These are phyloP conservation scores for Turritis glabra DNA, from an alignment of 345 rosid genomes.

Conservation along the genomic window DNA sequence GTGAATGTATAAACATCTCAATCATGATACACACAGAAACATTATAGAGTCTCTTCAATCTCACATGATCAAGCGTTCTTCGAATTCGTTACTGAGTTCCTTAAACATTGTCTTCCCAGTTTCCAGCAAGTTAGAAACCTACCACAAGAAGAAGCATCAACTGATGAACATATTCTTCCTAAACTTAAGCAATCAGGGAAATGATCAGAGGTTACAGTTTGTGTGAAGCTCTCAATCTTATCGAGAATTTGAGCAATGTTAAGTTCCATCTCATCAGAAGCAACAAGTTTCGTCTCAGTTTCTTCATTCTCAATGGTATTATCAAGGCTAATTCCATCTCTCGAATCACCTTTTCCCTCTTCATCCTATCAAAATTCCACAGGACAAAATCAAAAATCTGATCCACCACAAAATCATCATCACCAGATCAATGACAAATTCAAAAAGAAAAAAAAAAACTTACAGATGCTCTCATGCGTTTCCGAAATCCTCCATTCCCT, in stretches of 20 bases:
- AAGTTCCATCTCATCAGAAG: constrained; percentile 83
- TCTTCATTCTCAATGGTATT: constrained; percentile 55
- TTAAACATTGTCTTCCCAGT: constrained; percentile 76
- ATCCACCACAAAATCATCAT: constrained; percentile 21
- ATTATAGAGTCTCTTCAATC: constrained; percentile 29
- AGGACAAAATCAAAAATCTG: background rate
- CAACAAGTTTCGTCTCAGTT: constrained; percentile 48
- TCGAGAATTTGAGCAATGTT: constrained; percentile 60
- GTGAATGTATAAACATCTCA: constrained; percentile 2
- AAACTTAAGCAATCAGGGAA: background rate
- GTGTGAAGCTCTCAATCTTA: constrained; percentile 79
- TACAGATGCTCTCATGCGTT: constrained; percentile 71
- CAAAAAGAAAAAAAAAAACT: background rate
- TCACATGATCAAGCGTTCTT: constrained; percentile 70
- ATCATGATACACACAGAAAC: constrained; percentile 1
- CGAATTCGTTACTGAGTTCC: constrained; percentile 76
- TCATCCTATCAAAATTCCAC: constrained; percentile 43
- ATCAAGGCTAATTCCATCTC: constrained; percentile 41
- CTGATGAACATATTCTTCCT: background rate
- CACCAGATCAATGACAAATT: constrained; percentile 8
- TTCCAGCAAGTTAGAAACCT: constrained; percentile 83
- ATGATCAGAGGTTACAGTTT: constrained; percentile 48
- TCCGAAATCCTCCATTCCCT: constrained; percentile 45
- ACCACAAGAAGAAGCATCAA: constrained; percentile 1
- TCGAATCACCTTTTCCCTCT: constrained; percentile 45